Evolutionary conservation across 257 asterid species (phyloP).

Genomic region (Ophiorrhiza pumila): DNA sequence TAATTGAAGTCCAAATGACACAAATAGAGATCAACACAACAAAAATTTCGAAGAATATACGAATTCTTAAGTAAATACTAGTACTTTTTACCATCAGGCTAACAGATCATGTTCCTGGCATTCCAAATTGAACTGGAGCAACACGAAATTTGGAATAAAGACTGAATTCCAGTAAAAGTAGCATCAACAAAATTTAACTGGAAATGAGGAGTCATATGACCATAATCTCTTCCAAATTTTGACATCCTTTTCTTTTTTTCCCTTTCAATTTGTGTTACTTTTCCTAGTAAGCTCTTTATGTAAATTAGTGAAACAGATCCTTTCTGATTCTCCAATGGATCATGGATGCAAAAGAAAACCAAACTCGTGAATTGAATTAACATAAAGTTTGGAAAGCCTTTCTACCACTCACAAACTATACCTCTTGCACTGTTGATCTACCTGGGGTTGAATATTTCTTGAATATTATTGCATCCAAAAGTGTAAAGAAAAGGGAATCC

Average conservation of each 20-base stretch:
- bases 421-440: slow-evolving; percentile 36
- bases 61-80: too few species aligned
- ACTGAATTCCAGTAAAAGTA: neutral
- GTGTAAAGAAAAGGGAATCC: slow-evolving; percentile 60
- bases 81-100: neutral
- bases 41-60: neutral
- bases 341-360: neutral
- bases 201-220: neutral
- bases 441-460: slow-evolving; percentile 30
- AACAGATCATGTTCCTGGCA: neutral
- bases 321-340: neutral
- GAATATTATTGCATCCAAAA: slow-evolving; percentile 42
- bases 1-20: neutral
- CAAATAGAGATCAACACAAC: neutral
- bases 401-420: slow-evolving; percentile 16
- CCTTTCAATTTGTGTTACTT: neutral
- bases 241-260: neutral
- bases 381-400: neutral
- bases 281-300: neutral
- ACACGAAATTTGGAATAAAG: neutral
- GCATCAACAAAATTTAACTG: neutral
- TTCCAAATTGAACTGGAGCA: neutral
- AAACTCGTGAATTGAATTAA: neutral
- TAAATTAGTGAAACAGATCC: neutral
- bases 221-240: neutral